Base-by-base conservation (phyloP, 345 rosid species). In the Citrus reticulata region DNA sequence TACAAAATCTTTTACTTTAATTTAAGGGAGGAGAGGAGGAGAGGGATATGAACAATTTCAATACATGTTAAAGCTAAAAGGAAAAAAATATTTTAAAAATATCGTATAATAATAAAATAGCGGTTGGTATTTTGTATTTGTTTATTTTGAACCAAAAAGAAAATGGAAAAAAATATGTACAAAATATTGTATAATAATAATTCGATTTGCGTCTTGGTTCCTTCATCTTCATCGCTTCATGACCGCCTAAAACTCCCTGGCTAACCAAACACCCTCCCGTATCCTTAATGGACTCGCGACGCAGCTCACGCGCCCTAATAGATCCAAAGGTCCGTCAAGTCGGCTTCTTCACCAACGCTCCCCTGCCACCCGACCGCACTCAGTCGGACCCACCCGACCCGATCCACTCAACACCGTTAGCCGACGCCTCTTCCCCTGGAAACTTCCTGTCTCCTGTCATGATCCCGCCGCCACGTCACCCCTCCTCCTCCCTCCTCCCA, bases 301-400 rank as follows among this genome's bases (percentile, higher is more conserved):
- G 97, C 39, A 74, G 88, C 72, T 80, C 95, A 40, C 93, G 97
- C 80, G 83, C 91, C 39, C 90, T 91, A 24, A 87, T 85, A 79
- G 96, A 95, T 79, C 98, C 98, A 4, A 93, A 95, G 86, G 89
- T 93, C 80, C 94, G 98, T 9, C 95, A 86, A 57, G 97, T 95
- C 19, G 98, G 98, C 1, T 93, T 95, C 87, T 93, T 94, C 87
- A 82, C 96, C 30, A 77, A 81, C 5, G 82, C 85, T 49, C 80
- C 80, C 32, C 34, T 40, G 4, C 84, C 71, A 11, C 84, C 92
- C 71, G 91, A 88, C 73, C 87, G 85, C 54, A 77, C 85, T 62
- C 63, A 39, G 1, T 81, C 86, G 14, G 82, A 73, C 7, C 88
- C 91, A 39, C 80, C 87, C 77, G 87, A 82, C 76, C 86, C 86